phyloP scores from a whole-genome alignment of 495 filamentous ascomycete genomes.

The Cetradonia linearis region DNA sequence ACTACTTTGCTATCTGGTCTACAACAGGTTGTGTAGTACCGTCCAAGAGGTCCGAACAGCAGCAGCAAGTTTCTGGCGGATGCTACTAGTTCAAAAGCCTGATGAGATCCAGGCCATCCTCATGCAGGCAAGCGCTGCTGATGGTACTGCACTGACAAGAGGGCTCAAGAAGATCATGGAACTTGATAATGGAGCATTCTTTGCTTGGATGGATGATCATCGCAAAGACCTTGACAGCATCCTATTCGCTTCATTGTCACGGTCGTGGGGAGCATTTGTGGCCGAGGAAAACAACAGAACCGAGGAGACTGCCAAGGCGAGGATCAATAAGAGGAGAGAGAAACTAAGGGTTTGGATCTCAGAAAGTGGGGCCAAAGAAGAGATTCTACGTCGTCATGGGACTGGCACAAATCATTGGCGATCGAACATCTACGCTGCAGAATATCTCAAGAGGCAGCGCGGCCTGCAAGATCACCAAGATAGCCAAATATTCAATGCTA shows the following conservation, averaged over 20 bases:
- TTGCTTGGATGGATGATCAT: conserved; percentile 79
- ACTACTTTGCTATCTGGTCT: conserved; percentile 81
- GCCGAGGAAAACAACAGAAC: conserved; percentile 65
- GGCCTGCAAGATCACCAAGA: conserved; percentile 87
- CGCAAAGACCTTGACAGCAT: conserved; percentile 67
- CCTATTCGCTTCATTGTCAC: conserved; percentile 69
- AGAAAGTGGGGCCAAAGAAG: conserved; percentile 56
- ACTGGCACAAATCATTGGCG: conserved; percentile 80
- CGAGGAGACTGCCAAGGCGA: conserved; percentile 55
- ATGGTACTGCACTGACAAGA: conserved; percentile 60
- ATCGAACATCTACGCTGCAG: conserved; percentile 84
- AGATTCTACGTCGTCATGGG: conserved; percentile 66
- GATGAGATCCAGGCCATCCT: conserved; percentile 67
- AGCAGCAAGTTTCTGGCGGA: conserved; percentile 76
- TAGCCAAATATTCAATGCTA: conserved; percentile 60
- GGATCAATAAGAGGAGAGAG: conserved; percentile 67
- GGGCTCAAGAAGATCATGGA: conserved; percentile 79
- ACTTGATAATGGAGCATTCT: conserved; percentile 75
- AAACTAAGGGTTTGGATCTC: conserved; percentile 66
- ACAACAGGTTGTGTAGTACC: conserved; percentile 63
- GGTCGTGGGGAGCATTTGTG: conserved; percentile 78
- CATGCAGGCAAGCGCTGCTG: conserved; percentile 50
- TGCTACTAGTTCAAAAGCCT: conserved; percentile 87
- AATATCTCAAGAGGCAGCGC: conserved; percentile 82
- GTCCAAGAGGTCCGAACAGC: conserved; percentile 56